Base-by-base conservation (phyloP, 2,329 filamentous ascomycete species). In the Escovopsis sp. region DNA sequence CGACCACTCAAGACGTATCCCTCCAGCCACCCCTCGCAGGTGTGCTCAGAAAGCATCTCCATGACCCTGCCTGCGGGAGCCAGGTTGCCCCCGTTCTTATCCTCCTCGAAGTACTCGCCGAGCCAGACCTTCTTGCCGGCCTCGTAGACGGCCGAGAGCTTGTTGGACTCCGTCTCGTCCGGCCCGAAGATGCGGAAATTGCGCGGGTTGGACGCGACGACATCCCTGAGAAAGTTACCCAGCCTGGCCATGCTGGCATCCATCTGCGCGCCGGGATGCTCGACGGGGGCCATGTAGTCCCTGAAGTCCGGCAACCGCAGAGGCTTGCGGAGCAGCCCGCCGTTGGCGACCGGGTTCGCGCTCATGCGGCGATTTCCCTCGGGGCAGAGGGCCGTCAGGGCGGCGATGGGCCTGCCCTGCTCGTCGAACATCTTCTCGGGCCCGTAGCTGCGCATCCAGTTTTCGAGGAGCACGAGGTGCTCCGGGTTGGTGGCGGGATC, bases 11-110 rank as follows among this genome's bases (percentile, higher is more conserved):
- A 65, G 29, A 83, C 58, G 51, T 86, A 87, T 3, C 81, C 81
- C 60, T 87, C 80, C 13, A 87, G 64, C 80, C 80, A 87, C 18
- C 79, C 81, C 54, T 87, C 80, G 40, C 72, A 73, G 13, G 79
- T 86, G 51, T 87, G 81, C 55, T 87, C 81, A 14, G 75, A 81
- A n/a, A 87, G 68, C 53, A 86, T 86, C 54, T 87, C 81, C 78
- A 87, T 86, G 26, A 86, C 80, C 19, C 79, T 69, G 13, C 81
- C 81, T 12, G 67, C 65, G 14, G 62, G 68, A 5, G 74, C 68
- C 17, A 87, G 61, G 47, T 87, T 85, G 41, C 81, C 80, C 9
- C 80, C 80, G 47, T 86, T 76, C 7, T 60, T 56, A 47, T 87
- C 81, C 49, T 86, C 80, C 4, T 81, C 75, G 41, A 86, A 80